Base-by-base conservation (phyloP, 1,139 yeast genomes). In the Hansenula lynferdii region DNA sequence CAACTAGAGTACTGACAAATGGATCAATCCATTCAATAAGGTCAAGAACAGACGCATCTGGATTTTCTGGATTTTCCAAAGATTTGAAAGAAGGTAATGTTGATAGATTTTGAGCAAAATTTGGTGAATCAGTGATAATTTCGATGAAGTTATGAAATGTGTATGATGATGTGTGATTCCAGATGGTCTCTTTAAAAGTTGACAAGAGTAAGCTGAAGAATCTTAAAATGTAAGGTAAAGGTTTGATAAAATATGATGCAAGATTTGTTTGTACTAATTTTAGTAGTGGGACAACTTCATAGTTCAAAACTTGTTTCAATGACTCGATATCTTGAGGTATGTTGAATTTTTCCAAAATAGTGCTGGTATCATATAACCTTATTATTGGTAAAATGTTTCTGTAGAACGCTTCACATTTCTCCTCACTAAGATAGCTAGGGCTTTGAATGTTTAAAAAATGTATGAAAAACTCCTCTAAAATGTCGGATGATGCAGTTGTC, bases 401-500 rank as follows among this genome's bases (percentile, higher is more conserved):
- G 85, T 90, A 84, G 53, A 81, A 82, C 11, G 52, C 51, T 11
- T 65, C 57, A 25, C 82, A 71, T 5, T 60, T 56, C 0, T 52
- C 56, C 17, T 69, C 73, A 21, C 62, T 63, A 55, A 71, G 79
- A 42, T 56, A 65, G 2, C 60, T 57, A 0, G 77, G 73, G 45
- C 75, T 65, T 51, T 82, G 87, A 36, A 82, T 66, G 31, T 64
- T 60, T 42, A 71, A 68, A 22, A 77, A 60, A 49, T 79, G 78
- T 4, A 58, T 52, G 37, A 69, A 68, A 43, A 72, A 75, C 50
- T 82, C 90, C 45, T 77, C 78, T 10, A 70, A 48, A 2, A 77
- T 55, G 12, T 72, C 66, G 7, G 62, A 57, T 10, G n/a, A n/a
- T n/a, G n/a, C n/a, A n/a, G 51, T 49, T 7, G 36, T 21, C 3